Evolutionary conservation across 2,329 filamentous ascomycete species (phyloP), one percentile per base, ranked within the genome.

Genomic region (Penicillium vulpinum): DNA sequence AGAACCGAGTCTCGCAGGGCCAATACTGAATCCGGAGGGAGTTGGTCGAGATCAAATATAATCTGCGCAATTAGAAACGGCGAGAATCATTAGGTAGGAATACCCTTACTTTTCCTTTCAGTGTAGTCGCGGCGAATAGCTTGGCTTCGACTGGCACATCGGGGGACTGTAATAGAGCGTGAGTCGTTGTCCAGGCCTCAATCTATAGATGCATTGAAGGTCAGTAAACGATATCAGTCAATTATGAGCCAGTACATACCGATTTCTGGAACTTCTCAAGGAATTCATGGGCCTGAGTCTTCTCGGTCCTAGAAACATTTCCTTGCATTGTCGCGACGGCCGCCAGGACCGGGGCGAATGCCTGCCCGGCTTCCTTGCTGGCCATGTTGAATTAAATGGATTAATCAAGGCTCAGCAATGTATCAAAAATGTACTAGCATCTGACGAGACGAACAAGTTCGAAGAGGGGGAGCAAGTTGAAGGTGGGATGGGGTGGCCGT

Each of bases 181-280:
- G 88, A 61, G 92, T 92, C 45, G 89, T 88, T 43, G 88, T 88
- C 94, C 94, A 99, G 66, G 94, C 94, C 73, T 91, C 90, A 71
- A 90, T 83, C 91, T 96, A 73, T 15, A 53, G 56, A 49, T 13
- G 13, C 8, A 31, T 41, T 33, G 10, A 11, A n/a, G 39, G 57
- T 61, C 57, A 70, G 52, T 54, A 51, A 68, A 61, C 11, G 40
- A 22, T 15, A 36, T 22, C 38, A 10, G 26, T 57, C 26, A 53
- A 60, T 55, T 35, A 21, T 15, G 56, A 65, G 62, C 56, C 59
- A 57, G 51, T 49, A 57, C 88, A 66, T 77, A 96, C 93, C 75
- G 94, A 97, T 85, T 99, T 99, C 84, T 99, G 94, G 78, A 97
- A 99, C 67, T 86, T 88, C 78, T 96, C 90, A 59, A 99, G 83